Percentiles rank a stretch among this genome's conserved stretches.
Conservation (phyloP, 495 filamentous ascomycete species). For the Penicillium malachiteum region DNA sequence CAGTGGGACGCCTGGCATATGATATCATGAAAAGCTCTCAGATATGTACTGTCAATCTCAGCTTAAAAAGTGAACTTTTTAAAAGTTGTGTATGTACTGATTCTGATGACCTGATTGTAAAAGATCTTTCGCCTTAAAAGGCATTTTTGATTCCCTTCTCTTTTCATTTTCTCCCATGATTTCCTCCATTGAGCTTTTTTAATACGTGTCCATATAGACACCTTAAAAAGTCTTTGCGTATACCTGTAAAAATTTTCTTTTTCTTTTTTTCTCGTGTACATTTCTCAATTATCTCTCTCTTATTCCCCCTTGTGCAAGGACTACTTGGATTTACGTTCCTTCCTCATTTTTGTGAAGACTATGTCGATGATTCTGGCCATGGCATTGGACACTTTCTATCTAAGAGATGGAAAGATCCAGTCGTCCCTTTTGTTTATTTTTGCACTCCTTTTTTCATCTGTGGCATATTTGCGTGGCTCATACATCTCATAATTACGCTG, state of each 20-base stretch:
- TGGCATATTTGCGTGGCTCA: constrained; percentile 31
- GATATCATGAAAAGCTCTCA: background rate
- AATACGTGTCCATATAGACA: constrained; percentile 7
- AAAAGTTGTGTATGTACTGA: background rate
- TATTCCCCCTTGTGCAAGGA: constrained; percentile 8
- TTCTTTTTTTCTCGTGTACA: constrained; percentile 24
- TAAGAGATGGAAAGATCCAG: no score
- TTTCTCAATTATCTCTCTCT: constrained; percentile 10
- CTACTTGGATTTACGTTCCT: constrained; percentile 3
- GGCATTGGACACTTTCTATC: no score
- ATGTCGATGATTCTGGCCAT: constrained; percentile 19
- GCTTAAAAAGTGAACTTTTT: background rate
- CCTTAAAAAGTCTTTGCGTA: constrained; percentile 18
- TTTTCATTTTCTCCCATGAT: background rate
- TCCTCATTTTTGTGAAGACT: constrained; percentile 11
- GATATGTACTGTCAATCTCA: no score
- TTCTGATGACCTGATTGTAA: constrained; percentile 7
- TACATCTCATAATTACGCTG: constrained; percentile 28
- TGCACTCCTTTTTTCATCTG: constrained; percentile 21
- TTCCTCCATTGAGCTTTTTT: constrained; percentile 2
- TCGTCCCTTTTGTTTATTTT: constrained; percentile 6
- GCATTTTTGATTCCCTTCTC: constrained; percentile 12
- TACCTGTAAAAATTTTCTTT: constrained; percentile 24
- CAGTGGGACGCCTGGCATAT: no score
- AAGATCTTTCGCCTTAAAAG: constrained; percentile 5